These are phyloP conservation scores for Saccharum hybrid DNA, from an alignment of 202 grass and related monocot genomes.

Conservation along the genomic window DNA sequence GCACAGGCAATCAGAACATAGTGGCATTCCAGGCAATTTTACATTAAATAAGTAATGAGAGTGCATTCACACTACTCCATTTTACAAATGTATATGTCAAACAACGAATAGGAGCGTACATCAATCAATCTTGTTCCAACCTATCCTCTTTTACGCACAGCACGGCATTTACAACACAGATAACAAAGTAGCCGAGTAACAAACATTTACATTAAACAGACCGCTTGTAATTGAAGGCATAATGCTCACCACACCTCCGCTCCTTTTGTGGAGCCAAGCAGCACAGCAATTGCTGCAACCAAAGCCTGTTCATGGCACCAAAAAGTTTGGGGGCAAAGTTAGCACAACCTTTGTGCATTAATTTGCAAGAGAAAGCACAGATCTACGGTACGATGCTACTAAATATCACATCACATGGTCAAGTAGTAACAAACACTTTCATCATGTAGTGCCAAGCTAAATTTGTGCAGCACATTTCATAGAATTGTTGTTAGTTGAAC, in stretches of 20 bases:
- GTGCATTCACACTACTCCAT: neutral
- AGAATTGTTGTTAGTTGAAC: neutral
- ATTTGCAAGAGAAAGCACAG: neutral
- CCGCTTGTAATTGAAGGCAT: neutral
- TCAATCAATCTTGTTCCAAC: neutral
- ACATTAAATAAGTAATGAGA: neutral
- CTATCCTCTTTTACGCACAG: constrained; percentile 13
- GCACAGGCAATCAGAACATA: neutral
- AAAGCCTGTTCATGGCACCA: constrained; percentile 57
- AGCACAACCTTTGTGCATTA: constrained; percentile 6
- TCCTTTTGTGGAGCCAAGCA: constrained; percentile 73
- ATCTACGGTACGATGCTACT: neutral
- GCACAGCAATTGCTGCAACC: constrained; percentile 63
- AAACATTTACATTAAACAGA: constrained; percentile 22
- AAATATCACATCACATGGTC: neutral
- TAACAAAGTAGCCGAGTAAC: constrained; percentile 2
- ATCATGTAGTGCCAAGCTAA: constrained; percentile 8
- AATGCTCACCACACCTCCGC: constrained; percentile 58
- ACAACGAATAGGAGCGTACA: neutral
- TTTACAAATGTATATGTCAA: constrained; percentile 20
- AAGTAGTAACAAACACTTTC: neutral
- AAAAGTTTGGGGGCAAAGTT: constrained; percentile 28
- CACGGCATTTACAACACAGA: constrained; percentile 44
- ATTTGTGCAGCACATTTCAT: neutral
- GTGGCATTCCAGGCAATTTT: neutral